Base-by-base conservation (phyloP, 768 basidiomycete genomes). In the Lentinula detonsa region DNA sequence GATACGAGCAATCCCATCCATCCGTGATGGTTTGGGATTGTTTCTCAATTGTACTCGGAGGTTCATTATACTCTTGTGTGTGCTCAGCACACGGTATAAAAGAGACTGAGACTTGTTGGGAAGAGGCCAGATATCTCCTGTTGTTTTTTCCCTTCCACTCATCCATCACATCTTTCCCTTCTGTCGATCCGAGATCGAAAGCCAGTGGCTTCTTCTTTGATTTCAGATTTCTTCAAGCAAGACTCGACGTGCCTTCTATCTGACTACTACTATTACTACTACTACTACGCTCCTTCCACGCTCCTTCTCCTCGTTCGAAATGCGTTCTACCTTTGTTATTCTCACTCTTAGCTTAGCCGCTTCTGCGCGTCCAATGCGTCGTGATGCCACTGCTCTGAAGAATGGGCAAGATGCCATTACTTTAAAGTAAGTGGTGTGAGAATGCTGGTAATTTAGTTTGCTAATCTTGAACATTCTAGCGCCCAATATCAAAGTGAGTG, bases 341-440 rank as follows among this genome's bases (percentile, higher is more conserved):
- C 69, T 78, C 43, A 68, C 72, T 18, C 66, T 76, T 42, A 71
- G 69, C 34, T 45, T 73, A 55, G 66, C 68, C 8, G 73, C 66
- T 21, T 69, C 69, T 37, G 78, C 79, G 6, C 75, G 69, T 40
- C 78, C 76, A 4, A 69, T 73, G 60, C 72, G 76, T 45, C 75
- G 71, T 56, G 70, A 63, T 46, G 66, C 35, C 33, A 75, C 76
- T 61, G 49, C 48, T 34, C 46, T 61, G 4, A 64, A 64, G 40
- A 69, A 72, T 64, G 66, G 68, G 4, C 28, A 67, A 15, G 66
- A 70, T 11, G 66, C 66, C 31, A 48, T 70, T 61, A 61, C 71
- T 15, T 64, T 73, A 33, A 81, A 79, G 81, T 77, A 39, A 39
- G 74, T 68, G n/a, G 45, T 39, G 42, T 8, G 37, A 8, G 37